phyloP scores from a whole-genome alignment of 1,139 yeast species.

The Saccharomycopsis phalli region DNA sequence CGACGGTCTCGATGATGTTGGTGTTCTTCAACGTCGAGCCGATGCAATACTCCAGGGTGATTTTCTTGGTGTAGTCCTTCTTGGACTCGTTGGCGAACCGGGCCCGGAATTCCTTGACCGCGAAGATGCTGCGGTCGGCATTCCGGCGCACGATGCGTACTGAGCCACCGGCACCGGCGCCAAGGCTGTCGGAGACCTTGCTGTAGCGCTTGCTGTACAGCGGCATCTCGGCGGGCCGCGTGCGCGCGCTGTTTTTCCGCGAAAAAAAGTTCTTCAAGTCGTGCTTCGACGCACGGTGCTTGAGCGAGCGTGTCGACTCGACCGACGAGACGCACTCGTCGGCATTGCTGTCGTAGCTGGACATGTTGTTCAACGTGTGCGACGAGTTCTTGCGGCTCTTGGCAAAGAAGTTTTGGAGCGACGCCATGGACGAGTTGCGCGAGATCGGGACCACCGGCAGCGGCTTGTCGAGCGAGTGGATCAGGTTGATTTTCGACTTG shows the following conservation, averaged over 20 bases:
- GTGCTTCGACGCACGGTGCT: slow-evolving; percentile 57
- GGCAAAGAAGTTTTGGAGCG: slow-evolving; percentile 17
- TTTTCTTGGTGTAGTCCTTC: slow-evolving; percentile 88
- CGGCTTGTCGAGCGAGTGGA: slow-evolving; percentile 23
- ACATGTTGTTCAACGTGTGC: slow-evolving; percentile 2
- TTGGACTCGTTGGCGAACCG: slow-evolving; percentile 74
- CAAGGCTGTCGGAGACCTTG: slow-evolving; percentile 79
- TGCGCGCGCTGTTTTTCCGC: slow-evolving; percentile 28
- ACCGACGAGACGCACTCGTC: slow-evolving; percentile 6
- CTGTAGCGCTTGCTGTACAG: slow-evolving; percentile 61
- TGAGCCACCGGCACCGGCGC: slow-evolving; percentile 98
- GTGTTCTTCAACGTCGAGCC: slow-evolving; percentile 95
- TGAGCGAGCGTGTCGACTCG: slow-evolving; percentile 23
- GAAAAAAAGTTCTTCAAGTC: slow-evolving; percentile 67
- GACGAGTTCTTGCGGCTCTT: slow-evolving; percentile 14
- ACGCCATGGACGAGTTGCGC: slow-evolving; percentile 18
- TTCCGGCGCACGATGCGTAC: slow-evolving; percentile 80
- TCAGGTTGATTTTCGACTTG: slow-evolving; percentile 50
- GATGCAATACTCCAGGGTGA: slow-evolving; percentile 94
- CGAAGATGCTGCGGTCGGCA: slow-evolving; percentile 77
- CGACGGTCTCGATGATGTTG: slow-evolving; percentile 87
- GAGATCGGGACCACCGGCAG: neutral
- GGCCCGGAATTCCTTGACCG: slow-evolving; percentile 93
- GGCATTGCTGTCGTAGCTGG: neutral
- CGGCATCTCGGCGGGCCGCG: slow-evolving; percentile 28